Evolutionary conservation across 129 eudicot species (phyloP).

Genomic region (Silybum marianum): DNA sequence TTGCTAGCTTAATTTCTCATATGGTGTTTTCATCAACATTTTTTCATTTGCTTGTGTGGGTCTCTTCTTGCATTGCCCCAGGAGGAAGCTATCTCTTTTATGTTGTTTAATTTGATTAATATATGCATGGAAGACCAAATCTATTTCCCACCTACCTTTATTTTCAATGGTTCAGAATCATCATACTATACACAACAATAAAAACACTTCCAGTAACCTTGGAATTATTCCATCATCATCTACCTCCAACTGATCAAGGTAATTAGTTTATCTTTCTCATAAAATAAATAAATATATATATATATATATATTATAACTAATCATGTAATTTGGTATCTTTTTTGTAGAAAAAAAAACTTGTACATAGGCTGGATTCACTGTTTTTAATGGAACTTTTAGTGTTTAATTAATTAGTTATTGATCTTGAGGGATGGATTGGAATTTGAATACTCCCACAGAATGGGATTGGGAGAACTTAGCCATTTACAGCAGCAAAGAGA

Average conservation of each 20-base stretch:
- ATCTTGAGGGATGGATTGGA: slow-evolving; percentile 49
- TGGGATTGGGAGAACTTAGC: slow-evolving; percentile 58
- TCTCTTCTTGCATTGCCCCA: slow-evolving; percentile 42
- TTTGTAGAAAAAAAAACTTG: slow-evolving; percentile 1
- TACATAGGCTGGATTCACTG: slow-evolving; percentile 19
- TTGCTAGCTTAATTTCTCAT: slow-evolving; percentile 33
- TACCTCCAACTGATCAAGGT: neutral
- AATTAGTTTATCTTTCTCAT: neutral
- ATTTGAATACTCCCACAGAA: slow-evolving; percentile 42
- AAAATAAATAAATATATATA: too few relatives aligned
- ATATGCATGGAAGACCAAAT: slow-evolving; percentile 35
- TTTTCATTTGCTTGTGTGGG: slow-evolving; percentile 42
- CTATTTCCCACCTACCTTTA: slow-evolving; percentile 31
- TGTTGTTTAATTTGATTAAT: slow-evolving; percentile 29
- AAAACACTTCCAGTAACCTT: slow-evolving; percentile 29
- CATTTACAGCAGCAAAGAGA: slow-evolving; percentile 40
- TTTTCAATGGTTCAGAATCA: slow-evolving; percentile 23
- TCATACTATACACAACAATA: slow-evolving; percentile 21
- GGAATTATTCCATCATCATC: slow-evolving; percentile 19
- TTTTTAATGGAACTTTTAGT: slow-evolving; percentile 22
- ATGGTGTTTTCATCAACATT: slow-evolving; percentile 38
- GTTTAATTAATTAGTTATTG: slow-evolving; percentile 9
- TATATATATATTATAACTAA: neutral
- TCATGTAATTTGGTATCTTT: slow-evolving; percentile 15
- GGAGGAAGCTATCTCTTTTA: slow-evolving; percentile 37